Conservation (phyloP, 1,284 basidiomycete genomes). For the Trichosporon sp. region DNA sequence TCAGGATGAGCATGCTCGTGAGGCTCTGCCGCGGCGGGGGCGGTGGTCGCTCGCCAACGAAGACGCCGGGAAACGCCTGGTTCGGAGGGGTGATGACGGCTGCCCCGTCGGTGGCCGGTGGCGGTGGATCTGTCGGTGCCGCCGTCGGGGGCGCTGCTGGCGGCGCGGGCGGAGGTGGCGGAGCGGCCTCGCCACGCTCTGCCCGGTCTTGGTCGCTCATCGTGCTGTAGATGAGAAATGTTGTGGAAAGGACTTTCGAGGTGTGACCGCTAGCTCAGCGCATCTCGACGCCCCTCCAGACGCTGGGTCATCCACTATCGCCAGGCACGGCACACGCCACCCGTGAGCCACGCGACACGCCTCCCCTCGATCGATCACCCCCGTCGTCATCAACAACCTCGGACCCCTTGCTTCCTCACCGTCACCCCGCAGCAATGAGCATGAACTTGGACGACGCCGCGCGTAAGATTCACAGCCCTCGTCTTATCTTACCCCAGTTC, state of each 20-base stretch:
- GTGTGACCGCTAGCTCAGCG: background rate
- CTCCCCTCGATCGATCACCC: background rate
- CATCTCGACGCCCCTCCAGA: background rate
- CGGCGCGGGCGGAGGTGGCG: slow-evolving; percentile 16
- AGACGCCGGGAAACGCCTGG: slow-evolving; percentile 26
- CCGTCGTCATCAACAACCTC: slow-evolving; percentile 19
- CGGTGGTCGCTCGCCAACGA: slow-evolving; percentile 29
- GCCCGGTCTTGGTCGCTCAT: slow-evolving; percentile 20
- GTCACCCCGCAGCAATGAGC: slow-evolving; percentile 15
- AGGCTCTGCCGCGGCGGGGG: slow-evolving; percentile 42
- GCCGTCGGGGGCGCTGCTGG: slow-evolving; percentile 16
- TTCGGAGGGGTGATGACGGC: background rate
- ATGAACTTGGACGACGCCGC: slow-evolving; percentile 26
- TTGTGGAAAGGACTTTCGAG: background rate
- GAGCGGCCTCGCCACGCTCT: slow-evolving; percentile 13
- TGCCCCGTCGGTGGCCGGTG: slow-evolving; percentile 1
- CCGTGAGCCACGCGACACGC: slow-evolving; percentile 15
- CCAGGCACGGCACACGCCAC: slow-evolving; percentile 17
- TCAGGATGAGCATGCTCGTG: slow-evolving; percentile 43
- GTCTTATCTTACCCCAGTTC: slow-evolving; percentile 39
- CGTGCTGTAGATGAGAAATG: background rate
- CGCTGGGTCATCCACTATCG: slow-evolving; percentile 20
- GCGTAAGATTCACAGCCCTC: background rate
- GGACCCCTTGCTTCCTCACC: background rate
- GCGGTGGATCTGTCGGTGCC: background rate